Percentiles rank a stretch among this genome's conserved stretches.
Conservation (phyloP, 805 yeast genomes). For the Teunomyces tritomae region DNA sequence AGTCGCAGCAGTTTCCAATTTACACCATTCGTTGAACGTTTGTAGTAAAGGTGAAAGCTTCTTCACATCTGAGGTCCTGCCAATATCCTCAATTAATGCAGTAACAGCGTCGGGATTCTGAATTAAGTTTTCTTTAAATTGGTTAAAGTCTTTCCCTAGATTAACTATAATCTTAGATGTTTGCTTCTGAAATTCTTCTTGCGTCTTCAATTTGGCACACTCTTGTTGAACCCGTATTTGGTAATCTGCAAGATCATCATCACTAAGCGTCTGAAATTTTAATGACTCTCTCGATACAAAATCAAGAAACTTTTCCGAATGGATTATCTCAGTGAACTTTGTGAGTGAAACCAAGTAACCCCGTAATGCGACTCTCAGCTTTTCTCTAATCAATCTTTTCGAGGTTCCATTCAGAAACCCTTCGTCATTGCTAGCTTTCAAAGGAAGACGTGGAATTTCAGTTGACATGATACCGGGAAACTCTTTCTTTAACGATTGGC, state of each 20-base stretch:
- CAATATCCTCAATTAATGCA: conserved; percentile 64
- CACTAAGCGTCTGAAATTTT: conserved; percentile 32
- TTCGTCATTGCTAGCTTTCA: conserved; percentile 43
- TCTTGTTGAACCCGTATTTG: conserved; percentile 61
- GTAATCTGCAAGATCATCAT: conserved; percentile 53
- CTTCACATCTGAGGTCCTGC: conserved; percentile 46
- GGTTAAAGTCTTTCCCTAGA: conserved; percentile 56
- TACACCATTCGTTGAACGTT: conserved; percentile 76
- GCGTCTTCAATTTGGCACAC: conserved; percentile 51
- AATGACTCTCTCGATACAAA: conserved; percentile 47
- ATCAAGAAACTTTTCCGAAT: conserved; percentile 47
- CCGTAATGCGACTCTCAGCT: conserved; percentile 71
- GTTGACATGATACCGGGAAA: conserved; percentile 65
- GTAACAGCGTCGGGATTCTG: conserved; percentile 53
- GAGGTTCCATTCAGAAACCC: conserved; percentile 20
- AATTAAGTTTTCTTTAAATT: conserved; percentile 54
- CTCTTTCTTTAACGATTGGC: conserved; percentile 46
- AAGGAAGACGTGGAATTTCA: conserved; percentile 57
- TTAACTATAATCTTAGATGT: conserved; percentile 56
- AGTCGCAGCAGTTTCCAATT: conserved; percentile 81
- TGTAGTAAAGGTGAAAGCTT: conserved; percentile 66
- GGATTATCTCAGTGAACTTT: conserved; percentile 53
- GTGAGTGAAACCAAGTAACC: conserved; percentile 62
- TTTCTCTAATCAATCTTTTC: conserved; percentile 59
- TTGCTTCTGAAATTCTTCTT: conserved; percentile 68